Conservation (phyloP, 2,329 filamentous ascomycete species). For the Calonectria leucothoes region DNA sequence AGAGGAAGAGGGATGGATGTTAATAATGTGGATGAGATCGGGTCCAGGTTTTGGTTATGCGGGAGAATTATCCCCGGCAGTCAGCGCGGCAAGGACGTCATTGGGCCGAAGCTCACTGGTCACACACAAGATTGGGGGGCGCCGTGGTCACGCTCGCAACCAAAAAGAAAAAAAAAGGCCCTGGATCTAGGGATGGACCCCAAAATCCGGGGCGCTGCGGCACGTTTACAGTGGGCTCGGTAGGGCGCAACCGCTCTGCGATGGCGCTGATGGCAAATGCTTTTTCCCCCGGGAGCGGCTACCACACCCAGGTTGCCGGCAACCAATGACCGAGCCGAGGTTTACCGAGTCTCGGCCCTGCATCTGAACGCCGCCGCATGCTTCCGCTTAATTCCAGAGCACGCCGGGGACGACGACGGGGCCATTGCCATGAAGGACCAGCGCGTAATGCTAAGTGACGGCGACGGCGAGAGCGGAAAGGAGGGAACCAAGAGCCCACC, state of each 20-base stretch:
- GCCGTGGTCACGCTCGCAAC: slow-evolving; percentile 38
- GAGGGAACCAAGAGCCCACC: not conserved
- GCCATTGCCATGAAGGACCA: not conserved
- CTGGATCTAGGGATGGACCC: slow-evolving; percentile 5
- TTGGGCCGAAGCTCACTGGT: slow-evolving; percentile 39
- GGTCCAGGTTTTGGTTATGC: slow-evolving; percentile 38
- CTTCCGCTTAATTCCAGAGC: slow-evolving; percentile 12
- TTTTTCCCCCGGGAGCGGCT: slow-evolving; percentile 1
- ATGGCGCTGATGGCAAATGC: not conserved
- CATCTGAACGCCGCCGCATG: slow-evolving; percentile 26
- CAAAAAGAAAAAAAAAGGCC: slow-evolving; percentile 3
- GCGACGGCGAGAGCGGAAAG: not conserved
- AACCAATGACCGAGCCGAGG: slow-evolving; percentile 44
- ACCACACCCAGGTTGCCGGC: slow-evolving; percentile 23
- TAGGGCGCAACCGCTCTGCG: slow-evolving; percentile 7
- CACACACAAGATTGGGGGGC: slow-evolving; percentile 17
- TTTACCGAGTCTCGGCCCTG: slow-evolving; percentile 41
- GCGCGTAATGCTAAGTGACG: not conserved
- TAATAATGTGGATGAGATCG: slow-evolving; percentile 14
- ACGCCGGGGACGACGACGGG: slow-evolving; percentile 19
- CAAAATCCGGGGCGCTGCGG: slow-evolving; percentile 18
- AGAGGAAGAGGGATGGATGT: not conserved
- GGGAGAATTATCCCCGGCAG: slow-evolving; percentile 44
- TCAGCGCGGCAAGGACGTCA: slow-evolving; percentile 43
- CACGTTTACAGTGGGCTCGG: slow-evolving; percentile 22